Evolutionary conservation across 768 basidiomycete species (phyloP), one percentile per base, ranked within the genome.

Genomic region (Hypholoma fasciculare): DNA sequence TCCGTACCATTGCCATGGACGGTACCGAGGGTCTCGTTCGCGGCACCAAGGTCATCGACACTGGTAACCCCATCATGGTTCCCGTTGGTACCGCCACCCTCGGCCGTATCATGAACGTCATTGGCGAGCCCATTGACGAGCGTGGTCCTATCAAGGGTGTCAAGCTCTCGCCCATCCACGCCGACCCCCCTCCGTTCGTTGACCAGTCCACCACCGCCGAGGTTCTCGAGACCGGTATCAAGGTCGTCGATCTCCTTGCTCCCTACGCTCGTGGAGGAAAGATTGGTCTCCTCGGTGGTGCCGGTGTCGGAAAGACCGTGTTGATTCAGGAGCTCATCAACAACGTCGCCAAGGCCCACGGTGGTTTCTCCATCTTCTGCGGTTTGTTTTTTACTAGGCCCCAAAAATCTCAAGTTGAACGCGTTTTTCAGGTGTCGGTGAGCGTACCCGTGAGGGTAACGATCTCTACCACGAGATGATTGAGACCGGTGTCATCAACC

Each of bases 341-440:
- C 89, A 99, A 99, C 83, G 95, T 99, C 72, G 97, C 97, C 71
- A 99, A 99, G 83, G 97, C 97, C 53, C 97, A 99, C 75, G 97
- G 97, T 94, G 97, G 97, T 94, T 98, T 98, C 92, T 99, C 97
- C 49, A 97, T 98, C 75, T 98, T 98, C 88, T 94, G 92, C 69
- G 93, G 92, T 93, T 69, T 49, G 85, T 74, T 37, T 69, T 42
- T 36, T 19, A 23, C 40, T 51, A 38, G 47, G 9, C 53, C 30
- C 37, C 49, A 49, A 48, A 46, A 36, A 23, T 26, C 43, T 48
- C 46, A 47, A 46, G 27, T 48, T 57, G 50, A 51, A 63, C 20
- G 4, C 57, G 67, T 34, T 39, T 60, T 63, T 59, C 68, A 90
- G 96, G 96, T 90, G 97, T 99, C 76, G 97, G 97, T 65, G 97